Base-by-base conservation (phyloP, 306 rosid species). In the Lathyrus aphaca region DNA sequence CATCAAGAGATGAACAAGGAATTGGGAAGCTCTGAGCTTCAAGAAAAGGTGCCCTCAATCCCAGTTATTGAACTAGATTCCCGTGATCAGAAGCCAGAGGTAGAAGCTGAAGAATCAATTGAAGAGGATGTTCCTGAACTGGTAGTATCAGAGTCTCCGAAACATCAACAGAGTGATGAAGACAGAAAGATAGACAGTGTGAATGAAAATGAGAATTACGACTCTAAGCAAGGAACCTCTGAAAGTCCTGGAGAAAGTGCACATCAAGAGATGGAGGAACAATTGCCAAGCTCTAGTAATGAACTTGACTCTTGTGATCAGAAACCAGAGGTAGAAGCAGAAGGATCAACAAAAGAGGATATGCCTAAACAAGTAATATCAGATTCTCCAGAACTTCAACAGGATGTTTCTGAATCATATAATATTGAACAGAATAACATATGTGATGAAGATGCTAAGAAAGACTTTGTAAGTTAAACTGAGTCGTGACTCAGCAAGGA, bases 241-340 rank as follows among this genome's bases (percentile, higher is more conserved):
- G 74, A 55, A 37, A 30, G 61, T 55, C 17, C 38, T 12, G 61
- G 7, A 12, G 61, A 27, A 25, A 55, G 38, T 13, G 17, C 37
- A 55, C 38, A 55, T 27, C 35, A 60, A 65, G 81, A 67, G 53
- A 45, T 49, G 69, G 76, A 72, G 38, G 82, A 72, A 60, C 44
- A 23, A 60, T 63, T 68, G 16, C 81, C 25, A 80, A 80, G 53
- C 50, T 61, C 63, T 6, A 73, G 21, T 48, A 69, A 71, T 68
- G 86, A 79, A 62, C 85, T 40, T n/a, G 73, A 50, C 15, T 27
- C 76, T 70, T 54, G 71, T 37, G 83, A 75, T 59, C 77, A 59
- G 64, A 48, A 71, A 29, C 67, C 77, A 10, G 74, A 40, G n/a
- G 73, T 46, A 66, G 44, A 66, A 66, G 25, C 57, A 46, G 83